Evolutionary conservation across 2,329 filamentous ascomycete genomes (phyloP), one percentile per base, ranked within the genome.

Genomic region (Epicoccum sorghinum): DNA sequence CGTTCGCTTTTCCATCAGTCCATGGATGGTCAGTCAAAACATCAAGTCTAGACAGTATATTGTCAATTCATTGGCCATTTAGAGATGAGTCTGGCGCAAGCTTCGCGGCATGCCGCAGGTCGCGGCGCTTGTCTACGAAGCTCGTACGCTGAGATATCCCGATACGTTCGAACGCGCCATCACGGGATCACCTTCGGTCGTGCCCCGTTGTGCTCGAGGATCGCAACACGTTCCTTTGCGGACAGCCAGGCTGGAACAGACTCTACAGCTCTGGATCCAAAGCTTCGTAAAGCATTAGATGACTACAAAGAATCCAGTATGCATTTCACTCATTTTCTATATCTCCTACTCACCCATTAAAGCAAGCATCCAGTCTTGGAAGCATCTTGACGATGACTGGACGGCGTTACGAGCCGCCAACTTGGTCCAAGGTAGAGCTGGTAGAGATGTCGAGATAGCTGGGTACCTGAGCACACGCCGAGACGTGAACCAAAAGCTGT

Each of bases 381-480:
- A 58, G 14, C 75, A 78, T 2, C 36, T 58, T 4, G 45, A 55
- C 24, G 23, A 80, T 74, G 18, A 71, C 70, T 74, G 76, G 52
- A 33, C 10, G 4, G 30, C 33, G 14, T 9, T 55, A 4, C 35
- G 39, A 39, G 41, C 46, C 8, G 52, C 46, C 13, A 55, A 41
- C 14, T 35, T 49, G 25, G 37, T 30, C 13, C 52, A 55, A 12
- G 52, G 43, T 18, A 47, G 45, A 35, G 29, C 47, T 38, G 55
- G 58, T 7, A 7, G 39, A 14, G 41, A 58, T 4, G 27, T 64
- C 8, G 56, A 64, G 23, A 32, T 61, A 22, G 54, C 41, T 71
- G 93, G 93, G 18, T 95, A 93, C 64, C 74, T 96, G 0, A 85
- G 86, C 24, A 85, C 85, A 55, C 82, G 86, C 27, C 83, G 85